Percentiles rank a stretch among this genome's conserved stretches.
These are phyloP conservation scores for Pseudogymnoascus sp. DNA, from an alignment of 2,329 filamentous ascomycete species.

Conservation along the genomic window DNA sequence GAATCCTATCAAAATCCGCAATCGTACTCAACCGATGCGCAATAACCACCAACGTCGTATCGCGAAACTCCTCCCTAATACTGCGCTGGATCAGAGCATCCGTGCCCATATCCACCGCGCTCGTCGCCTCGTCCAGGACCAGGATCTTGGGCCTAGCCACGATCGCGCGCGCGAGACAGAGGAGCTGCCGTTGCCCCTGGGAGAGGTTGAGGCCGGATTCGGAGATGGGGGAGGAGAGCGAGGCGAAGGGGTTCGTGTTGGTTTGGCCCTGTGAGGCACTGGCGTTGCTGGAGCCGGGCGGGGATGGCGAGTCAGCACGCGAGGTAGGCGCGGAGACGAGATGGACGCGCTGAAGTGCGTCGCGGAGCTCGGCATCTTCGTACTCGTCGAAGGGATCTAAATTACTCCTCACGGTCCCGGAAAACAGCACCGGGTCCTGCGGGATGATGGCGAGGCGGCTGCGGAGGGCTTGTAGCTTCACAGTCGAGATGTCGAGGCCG, in stretches of 20 bases:
- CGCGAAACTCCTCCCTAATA: slow-evolving; percentile 65
- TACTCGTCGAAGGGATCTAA: slow-evolving; percentile 71
- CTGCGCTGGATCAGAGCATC: slow-evolving; percentile 67
- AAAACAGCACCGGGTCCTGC: slow-evolving; percentile 77
- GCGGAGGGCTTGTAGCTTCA: slow-evolving; percentile 63
- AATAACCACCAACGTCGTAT: slow-evolving; percentile 65
- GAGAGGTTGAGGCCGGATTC: slow-evolving; percentile 70
- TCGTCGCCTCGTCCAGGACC: slow-evolving; percentile 75
- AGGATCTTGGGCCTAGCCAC: slow-evolving; percentile 68
- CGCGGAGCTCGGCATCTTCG: slow-evolving; percentile 60
- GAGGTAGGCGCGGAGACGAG: slow-evolving; percentile 34
- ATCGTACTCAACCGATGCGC: slow-evolving; percentile 72
- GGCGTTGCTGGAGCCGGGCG: slow-evolving; percentile 29
- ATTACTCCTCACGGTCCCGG: slow-evolving; percentile 69
- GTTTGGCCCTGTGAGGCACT: slow-evolving; percentile 28
- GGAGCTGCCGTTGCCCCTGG: slow-evolving; percentile 69
- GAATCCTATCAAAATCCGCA: slow-evolving; percentile 67
- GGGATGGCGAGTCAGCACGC: slow-evolving; percentile 33
- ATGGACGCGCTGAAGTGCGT: slow-evolving; percentile 65
- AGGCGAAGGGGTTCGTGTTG: slow-evolving; percentile 62
- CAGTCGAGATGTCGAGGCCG: slow-evolving; percentile 66
- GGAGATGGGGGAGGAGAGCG: slow-evolving; percentile 57
- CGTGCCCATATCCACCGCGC: slow-evolving; percentile 71
- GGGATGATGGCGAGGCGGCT: slow-evolving; percentile 76
- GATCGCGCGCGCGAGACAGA: slow-evolving; percentile 69